Conservation (phyloP, 1,284 basidiomycete species). For the Malassezia obtusa region DNA sequence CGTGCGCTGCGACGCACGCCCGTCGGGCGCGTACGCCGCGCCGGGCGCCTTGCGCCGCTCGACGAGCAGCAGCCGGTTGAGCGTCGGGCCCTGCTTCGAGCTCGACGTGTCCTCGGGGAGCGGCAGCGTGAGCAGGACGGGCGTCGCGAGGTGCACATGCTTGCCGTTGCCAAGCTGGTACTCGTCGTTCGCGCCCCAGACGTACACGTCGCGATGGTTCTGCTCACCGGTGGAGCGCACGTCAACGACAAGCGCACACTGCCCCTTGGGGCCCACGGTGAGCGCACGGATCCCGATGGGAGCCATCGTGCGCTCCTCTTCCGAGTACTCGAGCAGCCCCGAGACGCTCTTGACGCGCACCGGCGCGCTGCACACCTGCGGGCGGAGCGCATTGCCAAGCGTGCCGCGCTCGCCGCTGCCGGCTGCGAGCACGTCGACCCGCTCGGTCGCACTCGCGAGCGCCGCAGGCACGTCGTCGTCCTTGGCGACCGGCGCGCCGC, state of each 20-base stretch:
- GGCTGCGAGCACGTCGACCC: conserved; percentile 63
- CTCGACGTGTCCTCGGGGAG: conserved; percentile 1
- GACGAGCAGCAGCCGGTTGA: conserved; percentile 12
- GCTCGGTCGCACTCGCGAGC: conserved; percentile 2
- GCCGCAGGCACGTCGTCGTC: conserved; percentile 18
- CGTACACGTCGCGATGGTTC: conserved; percentile 53
- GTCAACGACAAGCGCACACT: conserved; percentile 50
- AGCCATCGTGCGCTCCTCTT: conserved; percentile 42
- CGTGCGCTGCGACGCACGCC: background rate
- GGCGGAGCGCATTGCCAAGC: conserved; percentile 71
- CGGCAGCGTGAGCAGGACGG: conserved; percentile 55
- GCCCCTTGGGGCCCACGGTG: conserved; percentile 60
- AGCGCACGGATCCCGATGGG: conserved; percentile 64
- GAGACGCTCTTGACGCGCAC: conserved; percentile 69
- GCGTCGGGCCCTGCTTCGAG: background rate
- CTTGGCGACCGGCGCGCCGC: background rate
- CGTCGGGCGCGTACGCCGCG: background rate
- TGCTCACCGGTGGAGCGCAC: conserved; percentile 26
- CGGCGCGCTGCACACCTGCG: conserved; percentile 63
- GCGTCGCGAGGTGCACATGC: conserved; percentile 62
- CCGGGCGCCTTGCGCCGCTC: conserved; percentile 1
- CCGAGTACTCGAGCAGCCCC: conserved; percentile 57
- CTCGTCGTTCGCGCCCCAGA: conserved; percentile 50
- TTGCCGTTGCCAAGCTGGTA: conserved; percentile 63
- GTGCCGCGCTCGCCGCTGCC: conserved; percentile 78